Base-by-base conservation (phyloP, 2,329 filamentous ascomycete species). In the Stylonectria norvegica region DNA sequence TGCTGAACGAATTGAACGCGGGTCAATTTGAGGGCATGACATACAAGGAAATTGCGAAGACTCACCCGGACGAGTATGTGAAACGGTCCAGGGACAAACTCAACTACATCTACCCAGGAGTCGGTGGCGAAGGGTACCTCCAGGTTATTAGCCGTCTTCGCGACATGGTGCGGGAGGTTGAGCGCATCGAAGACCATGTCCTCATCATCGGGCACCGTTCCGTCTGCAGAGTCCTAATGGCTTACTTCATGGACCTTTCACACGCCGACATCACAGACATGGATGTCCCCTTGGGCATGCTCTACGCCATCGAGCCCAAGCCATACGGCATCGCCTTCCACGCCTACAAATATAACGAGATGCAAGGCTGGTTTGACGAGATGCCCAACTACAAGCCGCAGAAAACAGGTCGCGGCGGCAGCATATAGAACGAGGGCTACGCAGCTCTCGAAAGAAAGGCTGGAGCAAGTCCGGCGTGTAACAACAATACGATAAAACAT, bases 321-420 rank as follows among this genome's bases (percentile, higher is more conserved):
- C 93, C 93, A 1, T 98, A 98, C 53, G 93, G 93, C 11, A 90
- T 96, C 43, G 91, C 95, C 46, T 96, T 97, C 70, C 91, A 95
- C 63, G 91, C 89, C 1, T 98, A 95, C 72, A 80, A 83, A 46
- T 98, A 95, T 69, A 87, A 95, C 60, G 79, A 87, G 47, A 72
- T 76, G 3, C 78, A 70, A 15, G 81, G 85, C 48, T 89, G 84
- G 76, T 98, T 98, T 56, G 82, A 93, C 43, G 83, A 93, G 60
- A 68, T 94, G 32, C 86, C 84, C n/a, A 76, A 90, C 57, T 97
- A 93, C 67, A 81, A 85, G 64, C 77, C 93, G 20, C 78, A 78
- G 49, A 76, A 77, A 48, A 63, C 64, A 22, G 48, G 61, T 19
- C 59, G 63, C 17, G 58, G 59, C 39, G 58, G 59, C 39, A 61